Conservation (phyloP, 371 early-diverging fungal genomes). For the Mucor plumbeus region DNA sequence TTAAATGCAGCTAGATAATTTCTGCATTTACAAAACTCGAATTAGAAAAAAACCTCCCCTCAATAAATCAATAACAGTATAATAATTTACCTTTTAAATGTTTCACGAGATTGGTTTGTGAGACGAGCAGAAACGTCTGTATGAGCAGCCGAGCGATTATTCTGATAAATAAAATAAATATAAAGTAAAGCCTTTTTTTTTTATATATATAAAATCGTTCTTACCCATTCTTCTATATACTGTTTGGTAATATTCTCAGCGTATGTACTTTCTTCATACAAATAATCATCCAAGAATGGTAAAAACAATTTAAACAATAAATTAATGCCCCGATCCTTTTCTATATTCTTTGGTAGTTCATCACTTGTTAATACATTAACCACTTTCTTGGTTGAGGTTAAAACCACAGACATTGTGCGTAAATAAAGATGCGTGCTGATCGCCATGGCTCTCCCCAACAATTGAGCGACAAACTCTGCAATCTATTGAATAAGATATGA, state of each 20-base stretch:
- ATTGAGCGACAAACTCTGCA: conserved; percentile 50
- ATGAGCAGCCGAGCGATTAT: conserved; percentile 22
- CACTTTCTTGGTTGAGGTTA: conserved; percentile 31
- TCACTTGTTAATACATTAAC: conserved; percentile 59
- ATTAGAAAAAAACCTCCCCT: not conserved
- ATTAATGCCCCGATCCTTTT: conserved; percentile 46
- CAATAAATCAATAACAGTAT: not conserved
- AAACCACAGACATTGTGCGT: conserved; percentile 36
- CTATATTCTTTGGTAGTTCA: conserved; percentile 31
- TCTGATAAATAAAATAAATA: conserved; percentile 14
- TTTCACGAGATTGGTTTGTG: conserved; percentile 47
- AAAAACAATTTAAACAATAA: conserved; percentile 73
- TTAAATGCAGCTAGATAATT: conserved; percentile 60
- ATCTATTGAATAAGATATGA: conserved; percentile 29
- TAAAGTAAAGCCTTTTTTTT: not conserved
- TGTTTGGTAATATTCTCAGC: conserved; percentile 42
- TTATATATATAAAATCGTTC: not conserved
- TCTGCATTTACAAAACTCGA: conserved; percentile 15
- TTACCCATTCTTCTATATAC: conserved; percentile 55
- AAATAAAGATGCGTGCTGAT: conserved; percentile 42
- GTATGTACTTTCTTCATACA: conserved; percentile 52
- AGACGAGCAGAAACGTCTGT: conserved; percentile 30
- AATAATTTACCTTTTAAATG: conserved; percentile 31
- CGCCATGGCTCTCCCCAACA: conserved; percentile 45
- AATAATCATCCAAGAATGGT: conserved; percentile 75